A percentile compares a stretch with the other conserved stretches of the same genome.
Evolutionary conservation across 345 rosid species (phyloP).

Genomic region (Schrenkiella parvula): DNA sequence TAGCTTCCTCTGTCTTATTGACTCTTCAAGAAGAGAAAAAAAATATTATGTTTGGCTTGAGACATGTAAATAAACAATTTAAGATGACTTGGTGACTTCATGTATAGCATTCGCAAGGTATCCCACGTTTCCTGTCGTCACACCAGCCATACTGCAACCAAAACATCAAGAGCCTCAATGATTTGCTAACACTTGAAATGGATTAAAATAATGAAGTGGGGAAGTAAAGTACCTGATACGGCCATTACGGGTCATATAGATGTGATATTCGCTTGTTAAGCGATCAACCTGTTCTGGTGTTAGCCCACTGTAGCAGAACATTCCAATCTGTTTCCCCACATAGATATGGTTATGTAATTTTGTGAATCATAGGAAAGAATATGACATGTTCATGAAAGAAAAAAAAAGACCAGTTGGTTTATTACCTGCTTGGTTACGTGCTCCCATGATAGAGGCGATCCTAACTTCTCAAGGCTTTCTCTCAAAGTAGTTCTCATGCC

Average conservation of each 20-base stretch:
- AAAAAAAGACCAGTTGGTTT: neutral
- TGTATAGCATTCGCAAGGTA: constrained; percentile 88
- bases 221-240: constrained; percentile 65
- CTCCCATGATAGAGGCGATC: constrained; percentile 80
- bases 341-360: neutral
- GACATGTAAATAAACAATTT: neutral
- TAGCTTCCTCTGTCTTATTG: constrained; percentile 16
- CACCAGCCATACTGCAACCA: constrained; percentile 89
- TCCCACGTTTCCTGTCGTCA: constrained; percentile 74
- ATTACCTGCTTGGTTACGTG: constrained; percentile 86
- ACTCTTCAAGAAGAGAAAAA: neutral
- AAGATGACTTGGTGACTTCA: constrained; percentile 61
- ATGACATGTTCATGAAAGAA: neutral
- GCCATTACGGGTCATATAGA: constrained; percentile 89
- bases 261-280: constrained; percentile 70
- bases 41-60: neutral
- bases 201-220: neutral
- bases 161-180: constrained; percentile 7
- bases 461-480: constrained; percentile 81
- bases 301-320: constrained; percentile 96
- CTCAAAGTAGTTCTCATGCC: constrained; percentile 74
- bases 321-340: constrained; percentile 65
- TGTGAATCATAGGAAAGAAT: neutral
- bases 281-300: constrained; percentile 90
- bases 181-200: constrained; percentile 2